Percentiles rank a stretch among this genome's conserved stretches.
Evolutionary conservation across 2,329 filamentous ascomycete species (phyloP).

Genomic region (Penicillium griseofulvum): DNA sequence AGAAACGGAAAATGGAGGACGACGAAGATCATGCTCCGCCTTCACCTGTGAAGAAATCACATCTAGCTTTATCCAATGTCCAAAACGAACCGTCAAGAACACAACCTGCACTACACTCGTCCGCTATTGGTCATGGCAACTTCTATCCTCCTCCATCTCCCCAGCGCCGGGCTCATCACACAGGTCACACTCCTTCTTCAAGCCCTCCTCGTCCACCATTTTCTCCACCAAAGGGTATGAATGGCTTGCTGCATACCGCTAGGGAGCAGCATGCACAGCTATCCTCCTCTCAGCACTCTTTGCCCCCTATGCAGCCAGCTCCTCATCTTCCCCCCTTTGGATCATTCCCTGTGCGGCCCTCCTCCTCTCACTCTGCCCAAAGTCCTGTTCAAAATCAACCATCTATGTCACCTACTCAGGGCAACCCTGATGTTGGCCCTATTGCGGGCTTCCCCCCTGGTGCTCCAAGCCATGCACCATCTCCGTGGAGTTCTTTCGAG

Average conservation of each 20-base stretch:
- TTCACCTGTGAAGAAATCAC: slow-evolving; percentile 28
- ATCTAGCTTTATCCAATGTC: slow-evolving; percentile 13
- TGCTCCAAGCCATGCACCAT: slow-evolving; percentile 27
- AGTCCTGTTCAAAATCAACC: slow-evolving; percentile 45
- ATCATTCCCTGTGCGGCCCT: slow-evolving; percentile 40
- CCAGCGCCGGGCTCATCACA: slow-evolving; percentile 30
- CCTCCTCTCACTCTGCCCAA: slow-evolving; percentile 42
- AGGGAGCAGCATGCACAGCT: slow-evolving; percentile 25
- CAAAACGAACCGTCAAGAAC: slow-evolving; percentile 24
- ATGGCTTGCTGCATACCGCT: slow-evolving; percentile 28
- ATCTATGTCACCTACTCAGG: slow-evolving; percentile 50
- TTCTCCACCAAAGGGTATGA: slow-evolving; percentile 33
- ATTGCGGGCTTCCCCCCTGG: slow-evolving; percentile 44
- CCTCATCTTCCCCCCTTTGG: slow-evolving; percentile 32
- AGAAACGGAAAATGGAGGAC: slow-evolving; percentile 22
- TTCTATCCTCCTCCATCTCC: slow-evolving; percentile 28
- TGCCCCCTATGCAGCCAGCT: slow-evolving; percentile 29
- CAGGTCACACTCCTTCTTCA: slow-evolving; percentile 17
- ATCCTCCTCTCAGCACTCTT: slow-evolving; percentile 15
- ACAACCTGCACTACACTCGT: slow-evolving; percentile 15
- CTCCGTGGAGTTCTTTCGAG: slow-evolving; percentile 35
- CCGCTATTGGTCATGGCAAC: slow-evolving; percentile 9
- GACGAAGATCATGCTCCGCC: slow-evolving; percentile 14
- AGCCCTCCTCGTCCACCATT: slow-evolving; percentile 32
- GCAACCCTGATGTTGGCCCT: slow-evolving; percentile 49